These are phyloP conservation scores for Plasmodium berghei DNA, from an alignment of 169 alveolate species.

Conservation along the genomic window DNA sequence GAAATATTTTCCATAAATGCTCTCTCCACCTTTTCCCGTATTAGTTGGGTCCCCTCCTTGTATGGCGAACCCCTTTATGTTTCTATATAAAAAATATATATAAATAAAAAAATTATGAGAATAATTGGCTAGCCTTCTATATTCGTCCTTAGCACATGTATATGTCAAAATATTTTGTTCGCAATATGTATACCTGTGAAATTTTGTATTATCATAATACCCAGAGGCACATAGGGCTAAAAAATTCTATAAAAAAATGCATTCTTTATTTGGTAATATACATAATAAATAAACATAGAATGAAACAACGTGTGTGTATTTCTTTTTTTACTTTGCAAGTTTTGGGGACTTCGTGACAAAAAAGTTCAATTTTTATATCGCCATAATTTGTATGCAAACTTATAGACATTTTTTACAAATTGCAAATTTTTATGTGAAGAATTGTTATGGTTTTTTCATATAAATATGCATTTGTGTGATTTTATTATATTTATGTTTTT, in stretches of 20 bases:
- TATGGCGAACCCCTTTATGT: conserved; percentile 95
- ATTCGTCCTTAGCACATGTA: too few relatives aligned
- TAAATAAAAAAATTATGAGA: too few relatives aligned
- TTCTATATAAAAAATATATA: conserved; percentile 84
- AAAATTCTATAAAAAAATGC: conserved; percentile 74
- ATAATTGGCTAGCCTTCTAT: too few relatives aligned
- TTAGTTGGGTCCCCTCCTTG: conserved; percentile 99
- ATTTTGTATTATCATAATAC: conserved; percentile 78
- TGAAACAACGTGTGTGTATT: background rate
- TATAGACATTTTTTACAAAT: conserved; percentile 61
- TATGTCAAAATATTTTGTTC: background rate
- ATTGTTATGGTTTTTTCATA: background rate
- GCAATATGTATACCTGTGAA: conserved; percentile 72
- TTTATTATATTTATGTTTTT: background rate
- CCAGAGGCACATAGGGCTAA: conserved; percentile 85
- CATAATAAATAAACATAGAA: background rate
- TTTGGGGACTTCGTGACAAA: conserved; percentile 87
- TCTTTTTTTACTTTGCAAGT: conserved; percentile 81
- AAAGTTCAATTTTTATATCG: conserved; percentile 82
- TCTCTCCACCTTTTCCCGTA: conserved; percentile 98
- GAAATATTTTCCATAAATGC: conserved; percentile 96
- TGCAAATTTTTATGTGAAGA: background rate
- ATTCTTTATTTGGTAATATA: background rate
- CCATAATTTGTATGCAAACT: conserved; percentile 75
- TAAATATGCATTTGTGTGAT: background rate